Evolutionary conservation across 331 rosid species (phyloP), one percentile per base, ranked within the genome.

Genomic region (Dryas integrifolia): DNA sequence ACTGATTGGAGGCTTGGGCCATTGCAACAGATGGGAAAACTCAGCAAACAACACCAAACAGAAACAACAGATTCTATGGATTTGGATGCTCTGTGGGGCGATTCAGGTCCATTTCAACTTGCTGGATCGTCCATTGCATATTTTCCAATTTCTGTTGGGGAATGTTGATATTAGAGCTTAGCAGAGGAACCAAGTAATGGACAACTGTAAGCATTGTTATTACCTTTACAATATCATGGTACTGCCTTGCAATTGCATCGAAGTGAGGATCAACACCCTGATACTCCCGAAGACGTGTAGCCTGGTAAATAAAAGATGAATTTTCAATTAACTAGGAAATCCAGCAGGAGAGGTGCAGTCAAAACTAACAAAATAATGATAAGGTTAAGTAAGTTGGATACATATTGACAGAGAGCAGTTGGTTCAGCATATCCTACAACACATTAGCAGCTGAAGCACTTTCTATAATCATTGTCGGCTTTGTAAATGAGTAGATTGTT

Each of bases 191-290:
- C 68, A 55, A 18, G 41, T 15, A 50, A 7, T 11, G 57, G 9
- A 53, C 75, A 18, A 18, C 46, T 9, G 14, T 4, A 26, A 2
- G 5, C 39, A 9, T 35, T 49, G 70, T 6, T 58, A 16, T 76
- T 76, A 91, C 98, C 97, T 88, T 86, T 18, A 95, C 89, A 57
- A 95, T 83, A 65, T 89, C 96, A 3, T 92, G 96, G 79, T 95
- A 95, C 84, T 89, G 93, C 79, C 96, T 89, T 18, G 97, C 99
- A 67, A 95, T 95, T 56, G 82, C 77, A 82, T 92, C 99, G 5
- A 95, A 92, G 84, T 95, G 96, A 67, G 98, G 92, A 81, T 95
- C 97, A 44, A 95, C 96, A 38, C 99, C 98, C 81, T 89, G 96
- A 78, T 95, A 95, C 85, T 95, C 99, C 1, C 86, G 88, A 67